Conservation (phyloP, 2,329 filamentous ascomycete species). For the Aphanoascus verrucosus region DNA sequence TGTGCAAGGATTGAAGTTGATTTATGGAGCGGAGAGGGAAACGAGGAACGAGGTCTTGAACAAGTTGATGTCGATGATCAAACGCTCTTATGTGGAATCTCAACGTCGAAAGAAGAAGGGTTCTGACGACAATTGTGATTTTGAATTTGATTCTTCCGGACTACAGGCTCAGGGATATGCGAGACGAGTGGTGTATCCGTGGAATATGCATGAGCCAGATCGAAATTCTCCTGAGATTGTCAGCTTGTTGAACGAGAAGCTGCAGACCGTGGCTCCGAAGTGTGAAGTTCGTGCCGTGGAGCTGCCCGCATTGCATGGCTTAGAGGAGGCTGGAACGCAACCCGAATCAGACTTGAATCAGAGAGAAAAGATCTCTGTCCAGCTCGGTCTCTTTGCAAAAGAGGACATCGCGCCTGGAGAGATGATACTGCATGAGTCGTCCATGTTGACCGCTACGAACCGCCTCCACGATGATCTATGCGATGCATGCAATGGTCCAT, state of each 20-base stretch:
- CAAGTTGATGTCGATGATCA: constrained; percentile 24
- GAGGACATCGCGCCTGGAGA: constrained; percentile 68
- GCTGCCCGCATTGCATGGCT: constrained; percentile 57
- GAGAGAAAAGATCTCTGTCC: constrained; percentile 41
- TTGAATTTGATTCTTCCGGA: constrained; percentile 23
- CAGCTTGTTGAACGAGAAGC: constrained; percentile 57
- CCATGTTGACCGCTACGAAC: constrained; percentile 79
- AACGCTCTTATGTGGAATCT: constrained; percentile 18
- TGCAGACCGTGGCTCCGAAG: constrained; percentile 62
- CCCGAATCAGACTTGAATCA: constrained; percentile 5
- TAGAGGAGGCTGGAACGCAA: constrained; percentile 15
- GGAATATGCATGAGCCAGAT: constrained; percentile 52
- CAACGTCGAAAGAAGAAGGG: background rate
- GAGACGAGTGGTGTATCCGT: constrained; percentile 50
- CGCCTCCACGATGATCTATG: constrained; percentile 76
- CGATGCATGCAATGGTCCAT: constrained; percentile 71
- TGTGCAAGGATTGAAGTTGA: constrained; percentile 23
- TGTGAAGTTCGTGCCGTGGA: constrained; percentile 67
- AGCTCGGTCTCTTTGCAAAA: constrained; percentile 83
- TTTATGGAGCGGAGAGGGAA: constrained; percentile 13
- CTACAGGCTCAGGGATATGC: constrained; percentile 33
- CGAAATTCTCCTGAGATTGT: constrained; percentile 47
- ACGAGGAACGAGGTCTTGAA: constrained; percentile 16
- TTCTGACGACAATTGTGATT: constrained; percentile 4
- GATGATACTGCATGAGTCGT: constrained; percentile 67